Base-by-base conservation (phyloP, 78 protist genomes). In the Anaeramoeba flamelloides region DNA sequence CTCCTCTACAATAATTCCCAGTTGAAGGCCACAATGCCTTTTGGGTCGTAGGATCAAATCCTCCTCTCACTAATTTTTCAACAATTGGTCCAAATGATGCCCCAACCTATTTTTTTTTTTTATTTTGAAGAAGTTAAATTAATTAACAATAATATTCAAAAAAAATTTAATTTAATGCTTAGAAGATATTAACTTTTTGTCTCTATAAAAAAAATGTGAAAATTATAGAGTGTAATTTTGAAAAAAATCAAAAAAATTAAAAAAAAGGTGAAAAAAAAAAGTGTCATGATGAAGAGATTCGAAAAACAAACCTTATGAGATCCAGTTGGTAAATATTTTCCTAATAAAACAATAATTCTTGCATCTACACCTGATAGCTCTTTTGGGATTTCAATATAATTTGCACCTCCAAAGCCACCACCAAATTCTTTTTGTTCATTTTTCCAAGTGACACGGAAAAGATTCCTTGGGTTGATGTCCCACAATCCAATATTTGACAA, bases 1-100 rank as follows among this genome's bases (percentile, higher is more conserved):
- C 87, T 2, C 87, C 87, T 39, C 87, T 78, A 84, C 83, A 79
- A 37, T 85, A 85, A 75, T 85, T 85, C 36, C 87, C 87, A 41
- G 87, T 85, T 8, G 87, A 85, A 4, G 87, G 87, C 83, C 84
- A 85, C 30, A 85, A n/a, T 1, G 84, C 83, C 37, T n/a, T n/a
- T 12, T 85, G 83, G 33, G 12, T 64, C 1, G 8, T 75, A 41
- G 84, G 83, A 3, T 85, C 87, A 37, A 79, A 79, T 22, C 0
- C 3, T 2, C 87, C 87, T n/a, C 82, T 1, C 40, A 39, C 38
- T 3, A 85, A 34, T n/a, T 3, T 37, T 34, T 81, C 76, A 39
- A 85, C 87, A 2, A 85, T 74, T n/a, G 84, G 65, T 37, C 65
- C 1, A 38, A n/a, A 80, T 41, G 41, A 2, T 4, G 79, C 77